Evolutionary conservation across 2,329 filamentous ascomycete genomes (phyloP).

Genomic region (Emericellopsis cladophorae): DNA sequence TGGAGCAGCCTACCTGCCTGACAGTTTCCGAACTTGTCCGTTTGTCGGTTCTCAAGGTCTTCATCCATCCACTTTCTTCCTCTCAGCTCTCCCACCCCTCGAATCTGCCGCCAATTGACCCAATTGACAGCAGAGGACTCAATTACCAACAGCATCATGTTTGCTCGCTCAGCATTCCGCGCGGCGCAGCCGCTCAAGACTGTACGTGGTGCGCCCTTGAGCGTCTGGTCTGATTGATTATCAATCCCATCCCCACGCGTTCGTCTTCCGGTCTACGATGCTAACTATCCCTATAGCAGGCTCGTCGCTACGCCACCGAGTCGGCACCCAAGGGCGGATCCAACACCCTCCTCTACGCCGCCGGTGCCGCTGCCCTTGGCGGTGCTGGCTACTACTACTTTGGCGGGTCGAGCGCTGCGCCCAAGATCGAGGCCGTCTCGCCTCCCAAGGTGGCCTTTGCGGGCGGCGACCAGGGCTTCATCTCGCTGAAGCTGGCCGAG

Average conservation of each 20-base stretch:
- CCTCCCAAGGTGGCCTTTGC: constrained; percentile 46
- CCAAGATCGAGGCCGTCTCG: constrained; percentile 37
- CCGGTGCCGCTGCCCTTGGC: constrained; percentile 45
- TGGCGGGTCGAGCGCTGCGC: constrained; percentile 31
- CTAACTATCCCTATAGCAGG: constrained; percentile 19
- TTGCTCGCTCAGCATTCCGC: constrained; percentile 44
- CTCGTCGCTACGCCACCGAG: constrained; percentile 58
- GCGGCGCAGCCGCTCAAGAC: constrained; percentile 52
- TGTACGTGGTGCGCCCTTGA: constrained; percentile 29
- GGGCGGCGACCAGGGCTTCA: constrained; percentile 81
- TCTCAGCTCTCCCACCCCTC: neutral
- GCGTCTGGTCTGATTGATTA: neutral
- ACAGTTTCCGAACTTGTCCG: neutral
- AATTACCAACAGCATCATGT: constrained; percentile 3
- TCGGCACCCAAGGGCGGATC: constrained; percentile 35
- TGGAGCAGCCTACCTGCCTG: neutral
- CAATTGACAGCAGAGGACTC: neutral
- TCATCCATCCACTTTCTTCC: neutral
- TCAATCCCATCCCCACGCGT: constrained; percentile 1
- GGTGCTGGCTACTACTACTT: constrained; percentile 45
- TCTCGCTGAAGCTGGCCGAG: constrained; percentile 67
- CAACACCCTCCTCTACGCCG: constrained; percentile 48
- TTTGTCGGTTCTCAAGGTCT: neutral
- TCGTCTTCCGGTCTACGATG: constrained; percentile 4
- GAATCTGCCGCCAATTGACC: constrained; percentile 12